These are phyloP conservation scores for Coniferiporia sulphurascens DNA, from an alignment of 1,284 basidiomycete species.

Conservation along the genomic window DNA sequence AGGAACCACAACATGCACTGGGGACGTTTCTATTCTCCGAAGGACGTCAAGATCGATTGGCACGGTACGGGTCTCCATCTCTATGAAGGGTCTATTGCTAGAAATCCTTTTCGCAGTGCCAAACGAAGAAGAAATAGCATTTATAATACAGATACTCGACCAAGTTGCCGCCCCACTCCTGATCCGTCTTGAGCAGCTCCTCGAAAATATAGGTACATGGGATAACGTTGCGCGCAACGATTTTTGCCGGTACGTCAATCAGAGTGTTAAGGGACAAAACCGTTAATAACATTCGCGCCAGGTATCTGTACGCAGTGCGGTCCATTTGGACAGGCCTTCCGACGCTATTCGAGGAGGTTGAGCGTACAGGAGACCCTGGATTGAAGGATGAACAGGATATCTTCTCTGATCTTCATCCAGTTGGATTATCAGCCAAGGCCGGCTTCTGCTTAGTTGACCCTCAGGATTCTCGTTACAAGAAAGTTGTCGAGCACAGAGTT, in stretches of 20 bases:
- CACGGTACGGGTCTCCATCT: conserved; percentile 48
- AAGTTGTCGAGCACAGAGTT: conserved; percentile 53
- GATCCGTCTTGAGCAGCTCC: conserved; percentile 61
- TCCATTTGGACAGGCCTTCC: conserved; percentile 72
- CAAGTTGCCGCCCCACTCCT: conserved; percentile 64
- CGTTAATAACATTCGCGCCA: conserved; percentile 25
- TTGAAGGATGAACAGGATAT: conserved; percentile 58
- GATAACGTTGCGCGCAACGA: conserved; percentile 82
- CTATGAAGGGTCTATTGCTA: neutral
- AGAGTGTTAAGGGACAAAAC: neutral
- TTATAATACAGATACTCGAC: conserved; percentile 78
- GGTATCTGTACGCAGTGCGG: conserved; percentile 59
- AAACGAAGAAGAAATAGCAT: conserved; percentile 68
- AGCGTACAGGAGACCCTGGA: conserved; percentile 51
- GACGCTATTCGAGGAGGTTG: conserved; percentile 57
- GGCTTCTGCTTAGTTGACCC: conserved; percentile 76
- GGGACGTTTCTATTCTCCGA: conserved; percentile 79
- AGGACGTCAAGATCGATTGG: conserved; percentile 87
- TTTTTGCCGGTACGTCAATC: conserved; percentile 74
- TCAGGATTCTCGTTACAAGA: conserved; percentile 72
- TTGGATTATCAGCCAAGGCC: conserved; percentile 55
- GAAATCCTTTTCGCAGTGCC: conserved; percentile 45
- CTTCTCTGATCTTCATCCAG: conserved; percentile 58
- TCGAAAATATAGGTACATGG: conserved; percentile 55
- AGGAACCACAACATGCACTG: conserved; percentile 72